Evolutionary conservation across 2,329 filamentous ascomycete species (phyloP), one percentile per base, ranked within the genome.

Genomic region (Colletotrichum camelliae): DNA sequence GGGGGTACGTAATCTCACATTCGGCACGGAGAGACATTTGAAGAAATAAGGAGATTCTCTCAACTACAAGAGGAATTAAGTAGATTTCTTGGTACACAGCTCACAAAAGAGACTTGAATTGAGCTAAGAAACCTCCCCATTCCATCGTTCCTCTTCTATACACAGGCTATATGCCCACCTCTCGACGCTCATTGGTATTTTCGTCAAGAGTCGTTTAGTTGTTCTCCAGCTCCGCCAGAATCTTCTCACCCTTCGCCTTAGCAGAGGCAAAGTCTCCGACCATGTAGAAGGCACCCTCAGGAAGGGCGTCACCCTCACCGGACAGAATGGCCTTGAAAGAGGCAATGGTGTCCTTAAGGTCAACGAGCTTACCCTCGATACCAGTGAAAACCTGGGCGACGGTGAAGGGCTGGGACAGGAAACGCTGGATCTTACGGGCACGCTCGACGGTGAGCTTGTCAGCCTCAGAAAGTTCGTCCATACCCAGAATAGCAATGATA

Each of bases 391-490:
- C 92, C 85, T 93, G 90, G 81, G 90, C 92, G 79, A 93, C 97
- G 83, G 97, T 97, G 93, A 99, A 99, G 86, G 97, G 97, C 92
- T 99, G 97, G 89, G 93, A 95, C 92, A 99, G 92, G 96, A 99
- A 99, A 94, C 96, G 95, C 93, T 99, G 97, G 87, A 99, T 94
- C 93, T 98, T 98, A 92, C 97, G 96, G 88, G 97, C 97, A 93
- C 97, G 97, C 94, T 99, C 97, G 92, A 99, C 97, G 83, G 97
- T 98, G 84, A 99, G 93, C 94, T 99, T 98, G 89, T 99, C 97
- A 84, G 95, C 94, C 92, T 98, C 97, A 80, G 97, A 98, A 89
- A 99, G 90, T 88, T 99, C 97, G 89, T 99, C 97, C 97, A 99
- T 98, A 94, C 96, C 96, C 87, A 98, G 90, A 96, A 99, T 99